Evolutionary conservation across 2,329 filamentous ascomycete species (phyloP).

Genomic region (Sclerotinia trifoliorum): DNA sequence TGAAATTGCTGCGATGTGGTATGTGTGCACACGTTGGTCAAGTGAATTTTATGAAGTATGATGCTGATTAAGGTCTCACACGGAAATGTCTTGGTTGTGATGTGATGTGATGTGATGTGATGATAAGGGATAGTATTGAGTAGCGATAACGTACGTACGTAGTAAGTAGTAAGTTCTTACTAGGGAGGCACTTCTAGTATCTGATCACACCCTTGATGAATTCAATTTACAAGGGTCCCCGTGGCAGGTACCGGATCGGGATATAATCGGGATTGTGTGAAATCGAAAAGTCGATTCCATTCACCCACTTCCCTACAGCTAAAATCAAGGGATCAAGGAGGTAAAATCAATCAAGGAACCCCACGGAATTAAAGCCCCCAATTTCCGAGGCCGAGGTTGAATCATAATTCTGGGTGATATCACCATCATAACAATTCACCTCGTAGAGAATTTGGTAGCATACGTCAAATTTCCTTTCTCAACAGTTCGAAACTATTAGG

Average conservation of each 20-base stretch:
- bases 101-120: neutral
- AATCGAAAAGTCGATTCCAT: neutral
- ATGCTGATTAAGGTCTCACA: slow-evolving; percentile 1
- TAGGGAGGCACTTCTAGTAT: neutral
- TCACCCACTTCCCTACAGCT: neutral
- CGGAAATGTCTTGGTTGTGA: neutral
- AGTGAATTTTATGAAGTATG: neutral
- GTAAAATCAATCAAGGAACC: neutral
- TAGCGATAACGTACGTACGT: neutral
- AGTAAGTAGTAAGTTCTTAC: too few relatives aligned
- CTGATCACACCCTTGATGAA: neutral
- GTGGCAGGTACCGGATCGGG: slow-evolving; percentile 4
- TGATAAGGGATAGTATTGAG: neutral
- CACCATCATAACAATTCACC: neutral
- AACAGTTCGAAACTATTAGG: too few relatives aligned
- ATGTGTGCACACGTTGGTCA: neutral
- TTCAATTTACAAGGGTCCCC: neutral
- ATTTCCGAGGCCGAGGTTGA: neutral
- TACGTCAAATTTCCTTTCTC: neutral
- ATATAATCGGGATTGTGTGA: neutral
- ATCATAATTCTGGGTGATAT: neutral
- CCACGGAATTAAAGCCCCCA: neutral
- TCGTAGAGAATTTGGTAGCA: neutral
- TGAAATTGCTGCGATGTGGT: neutral
- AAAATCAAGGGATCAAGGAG: neutral